A percentile compares a stretch with the other conserved stretches of the same genome.
phyloP scores from a whole-genome alignment of 305 asterid genomes.

The Coffea humblotiana region DNA sequence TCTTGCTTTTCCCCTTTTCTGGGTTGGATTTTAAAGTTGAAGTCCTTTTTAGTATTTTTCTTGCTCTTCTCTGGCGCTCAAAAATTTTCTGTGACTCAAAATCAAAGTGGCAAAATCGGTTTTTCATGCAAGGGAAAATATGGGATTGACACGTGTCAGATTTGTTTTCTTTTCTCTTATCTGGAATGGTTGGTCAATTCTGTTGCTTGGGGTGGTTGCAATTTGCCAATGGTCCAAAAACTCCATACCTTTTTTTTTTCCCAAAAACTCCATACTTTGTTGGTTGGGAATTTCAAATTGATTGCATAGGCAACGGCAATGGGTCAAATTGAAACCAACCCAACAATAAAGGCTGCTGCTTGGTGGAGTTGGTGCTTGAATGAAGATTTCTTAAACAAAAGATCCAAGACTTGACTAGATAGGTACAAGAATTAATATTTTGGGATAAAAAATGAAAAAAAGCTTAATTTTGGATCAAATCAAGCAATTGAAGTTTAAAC shows the following conservation, averaged over 20 bases:
- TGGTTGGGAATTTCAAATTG: not conserved
- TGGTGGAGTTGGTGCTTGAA: too few relatives aligned
- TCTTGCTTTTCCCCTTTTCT: not conserved
- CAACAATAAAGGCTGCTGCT: too few relatives aligned
- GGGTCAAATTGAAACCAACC: not conserved
- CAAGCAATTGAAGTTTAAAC: too few relatives aligned
- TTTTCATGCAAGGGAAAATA: not conserved
- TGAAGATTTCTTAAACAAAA: too few relatives aligned
- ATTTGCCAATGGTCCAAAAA: too few relatives aligned
- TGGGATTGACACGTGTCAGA: constrained; percentile 51
- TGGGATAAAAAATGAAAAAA: too few relatives aligned
- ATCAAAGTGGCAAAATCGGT: constrained; percentile 10
- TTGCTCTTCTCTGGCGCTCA: not conserved
- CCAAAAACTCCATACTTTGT: not conserved
- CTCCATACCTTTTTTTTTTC: too few relatives aligned
- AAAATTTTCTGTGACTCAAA: not conserved
- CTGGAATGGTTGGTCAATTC: constrained; percentile 63
- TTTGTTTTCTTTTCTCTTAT: constrained; percentile 36
- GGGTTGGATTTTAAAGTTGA: constrained; percentile 9
- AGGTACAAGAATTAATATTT: too few relatives aligned
- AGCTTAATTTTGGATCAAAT: too few relatives aligned
- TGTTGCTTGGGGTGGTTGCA: too few relatives aligned
- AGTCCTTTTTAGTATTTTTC: not conserved
- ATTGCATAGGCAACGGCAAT: not conserved
- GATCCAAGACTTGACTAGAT: too few relatives aligned